Base-by-base conservation (phyloP, 1,284 basidiomycete species). In the Peniophora sp. region DNA sequence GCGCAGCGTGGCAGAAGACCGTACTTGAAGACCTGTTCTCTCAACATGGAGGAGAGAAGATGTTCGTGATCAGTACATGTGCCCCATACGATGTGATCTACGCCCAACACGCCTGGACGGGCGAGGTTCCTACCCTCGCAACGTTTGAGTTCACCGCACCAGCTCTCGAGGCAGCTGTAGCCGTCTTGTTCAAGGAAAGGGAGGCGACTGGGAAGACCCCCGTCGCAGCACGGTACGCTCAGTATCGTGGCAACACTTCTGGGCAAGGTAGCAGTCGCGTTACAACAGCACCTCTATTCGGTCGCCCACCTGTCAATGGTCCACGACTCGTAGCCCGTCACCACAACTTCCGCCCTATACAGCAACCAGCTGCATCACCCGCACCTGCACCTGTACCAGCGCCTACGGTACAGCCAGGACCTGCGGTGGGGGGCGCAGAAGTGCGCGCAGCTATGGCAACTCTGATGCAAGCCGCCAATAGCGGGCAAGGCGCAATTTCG, bases 91-190 rank as follows among this genome's bases (percentile, higher is more conserved):
- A 85, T 53, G 49, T 80, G 8, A 60, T 67, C 3, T 54, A 37
- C 18, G 37, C 62, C 41, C 65, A 64, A 12, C 58, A 57, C 2
- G 50, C 55, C 15, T 59, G 56, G 1, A 54, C 60, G 12, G 56
- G 55, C 54, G 54, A 53, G 51, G 39, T 57, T 52, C 14, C 58
- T 49, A 51, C 65, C 54, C 52, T 81, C 56, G 73, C 70, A 12
- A 77, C 75, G 37, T 83, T 79, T 59, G 82, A 85, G 62, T 79
- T 76, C 55, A 84, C 81, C 1, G 57, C 63, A 1, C 62, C 68
- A 0, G 82, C 74, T 9, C 60, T 85, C 54, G 70, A 70, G 41
- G 70, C 69, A 0, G 73, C 70, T 1, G 69, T 63, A 10, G 61
- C 54, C 1, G 70, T 75, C 8, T 62, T 81, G 11, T 74, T 79